These are phyloP conservation scores for Globisporangium paroecandrum DNA, from an alignment of 352 stramenopile species.

Conservation along the genomic window DNA sequence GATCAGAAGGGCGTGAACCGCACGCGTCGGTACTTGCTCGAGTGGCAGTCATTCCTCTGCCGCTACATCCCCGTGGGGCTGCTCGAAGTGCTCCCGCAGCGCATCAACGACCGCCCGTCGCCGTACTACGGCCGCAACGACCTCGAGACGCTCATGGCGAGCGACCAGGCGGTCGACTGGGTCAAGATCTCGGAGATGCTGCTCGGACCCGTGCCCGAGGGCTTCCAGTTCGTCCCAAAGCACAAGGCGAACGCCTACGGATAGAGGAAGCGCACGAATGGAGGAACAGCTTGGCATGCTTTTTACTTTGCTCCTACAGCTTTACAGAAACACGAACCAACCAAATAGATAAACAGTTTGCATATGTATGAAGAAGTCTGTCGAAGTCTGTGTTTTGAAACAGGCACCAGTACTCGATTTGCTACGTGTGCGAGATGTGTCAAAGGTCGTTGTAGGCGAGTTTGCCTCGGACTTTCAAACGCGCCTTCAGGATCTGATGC, in stretches of 20 bases:
- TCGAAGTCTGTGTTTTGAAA: no score
- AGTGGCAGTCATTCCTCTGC: constrained; percentile 98
- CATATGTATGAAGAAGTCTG: not conserved
- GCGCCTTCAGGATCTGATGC: not conserved
- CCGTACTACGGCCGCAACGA: constrained; percentile 92
- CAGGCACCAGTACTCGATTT: no score
- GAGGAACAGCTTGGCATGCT: not conserved
- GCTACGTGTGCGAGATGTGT: not conserved
- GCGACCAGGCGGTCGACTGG: constrained; percentile 95
- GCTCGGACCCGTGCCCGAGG: constrained; percentile 92
- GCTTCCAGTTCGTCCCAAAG: constrained; percentile 95
- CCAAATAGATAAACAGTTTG: not conserved
- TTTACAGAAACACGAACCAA: not conserved
- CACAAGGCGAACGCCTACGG: constrained; percentile 96
- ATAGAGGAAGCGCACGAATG: constrained; percentile 2
- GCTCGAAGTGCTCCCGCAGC: constrained; percentile 93
- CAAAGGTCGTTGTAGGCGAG: not conserved
- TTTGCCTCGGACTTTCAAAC: not conserved
- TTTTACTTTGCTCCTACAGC: not conserved
- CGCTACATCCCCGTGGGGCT: constrained; percentile 98
- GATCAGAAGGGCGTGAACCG: constrained; percentile 98
- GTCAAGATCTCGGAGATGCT: constrained; percentile 99
- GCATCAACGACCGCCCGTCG: constrained; percentile 96
- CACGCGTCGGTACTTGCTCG: constrained; percentile 97
- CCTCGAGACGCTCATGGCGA: constrained; percentile 98